Percentiles rank a stretch among this genome's conserved stretches.
phyloP scores from a whole-genome alignment of 2,329 filamentous ascomycete species.

The Alternaria sp. region DNA sequence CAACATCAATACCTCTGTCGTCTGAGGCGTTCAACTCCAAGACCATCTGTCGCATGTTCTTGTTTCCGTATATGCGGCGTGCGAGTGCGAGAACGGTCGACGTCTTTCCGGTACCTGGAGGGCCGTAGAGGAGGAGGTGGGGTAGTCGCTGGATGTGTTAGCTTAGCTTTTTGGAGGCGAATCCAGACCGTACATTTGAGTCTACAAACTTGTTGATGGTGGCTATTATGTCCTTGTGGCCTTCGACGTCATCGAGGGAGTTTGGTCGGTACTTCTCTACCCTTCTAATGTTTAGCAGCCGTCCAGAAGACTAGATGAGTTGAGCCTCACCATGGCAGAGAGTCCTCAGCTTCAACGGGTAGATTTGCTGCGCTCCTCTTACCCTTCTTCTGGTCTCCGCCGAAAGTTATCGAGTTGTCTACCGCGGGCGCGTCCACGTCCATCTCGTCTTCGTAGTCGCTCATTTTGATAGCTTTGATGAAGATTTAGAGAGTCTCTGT shows the following conservation, averaged over 20 bases:
- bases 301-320: fast-evolving
- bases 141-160: conserved; percentile 69
- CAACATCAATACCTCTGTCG: conserved; percentile 96
- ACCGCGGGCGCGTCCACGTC: conserved; percentile 67
- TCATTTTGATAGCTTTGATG: conserved; percentile 50
- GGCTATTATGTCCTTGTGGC: conserved; percentile 94
- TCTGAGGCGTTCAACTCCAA: conserved; percentile 97
- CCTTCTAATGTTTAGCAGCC: conserved; percentile 56
- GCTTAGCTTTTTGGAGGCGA: not conserved
- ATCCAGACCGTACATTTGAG: conserved; percentile 67
- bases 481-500: fast-evolving
- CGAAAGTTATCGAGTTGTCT: conserved; percentile 68
- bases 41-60: conserved; percentile 98
- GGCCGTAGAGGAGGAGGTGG: conserved; percentile 94
- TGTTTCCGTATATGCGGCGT: conserved; percentile 86
- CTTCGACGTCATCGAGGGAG: conserved; percentile 89
- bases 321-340: conserved; percentile 77
- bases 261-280: conserved; percentile 96
- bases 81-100: conserved; percentile 94
- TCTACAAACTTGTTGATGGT: conserved; percentile 99
- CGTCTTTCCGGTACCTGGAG: conserved; percentile 96
- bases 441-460: conserved; percentile 69
- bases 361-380: conserved; percentile 93
- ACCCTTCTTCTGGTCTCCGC: conserved; percentile 79
- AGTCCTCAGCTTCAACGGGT: conserved; percentile 92